Conservation (phyloP, 192 early-diverging fungal species). For the Coemansia guatemalensis region DNA sequence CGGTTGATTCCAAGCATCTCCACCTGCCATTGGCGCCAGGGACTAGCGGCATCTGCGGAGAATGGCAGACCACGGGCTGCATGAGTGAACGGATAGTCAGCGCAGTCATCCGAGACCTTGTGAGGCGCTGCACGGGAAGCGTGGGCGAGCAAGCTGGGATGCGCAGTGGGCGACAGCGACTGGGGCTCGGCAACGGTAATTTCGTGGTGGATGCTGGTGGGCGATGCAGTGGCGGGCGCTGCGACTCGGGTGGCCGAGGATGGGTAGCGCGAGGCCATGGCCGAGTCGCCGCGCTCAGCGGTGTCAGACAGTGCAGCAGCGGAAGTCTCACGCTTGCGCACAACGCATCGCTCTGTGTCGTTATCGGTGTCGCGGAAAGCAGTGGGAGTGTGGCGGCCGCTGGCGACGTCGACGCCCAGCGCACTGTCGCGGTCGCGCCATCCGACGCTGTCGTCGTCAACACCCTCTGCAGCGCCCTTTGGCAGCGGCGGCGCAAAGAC, state of each 20-base stretch:
- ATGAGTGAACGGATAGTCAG: not conserved
- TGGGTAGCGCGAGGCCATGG: slow-evolving; percentile 1
- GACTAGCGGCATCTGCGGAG: too few relatives aligned
- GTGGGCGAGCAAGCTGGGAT: not conserved
- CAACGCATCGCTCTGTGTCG: not conserved
- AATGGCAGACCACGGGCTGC: too few relatives aligned
- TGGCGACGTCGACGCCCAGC: slow-evolving; percentile 23
- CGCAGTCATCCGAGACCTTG: not conserved
- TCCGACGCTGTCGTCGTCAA: slow-evolving; percentile 1
- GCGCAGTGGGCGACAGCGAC: not conserved
- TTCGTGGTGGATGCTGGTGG: slow-evolving; percentile 12
- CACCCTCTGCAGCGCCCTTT: not conserved
- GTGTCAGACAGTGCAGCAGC: slow-evolving; percentile 7
- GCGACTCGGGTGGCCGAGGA: not conserved
- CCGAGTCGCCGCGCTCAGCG: too few relatives aligned
- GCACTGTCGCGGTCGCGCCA: slow-evolving; percentile 43
- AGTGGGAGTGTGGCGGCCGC: slow-evolving; percentile 2
- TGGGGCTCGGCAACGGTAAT: slow-evolving; percentile 12
- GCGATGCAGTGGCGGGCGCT: not conserved
- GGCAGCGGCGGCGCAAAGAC: slow-evolving; percentile 15
- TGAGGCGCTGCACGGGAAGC: slow-evolving; percentile 3
- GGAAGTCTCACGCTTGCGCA: slow-evolving; percentile 34
- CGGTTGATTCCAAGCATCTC: slow-evolving; percentile 38
- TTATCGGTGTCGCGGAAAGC: slow-evolving; percentile 1
- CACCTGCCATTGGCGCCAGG: not conserved